These are phyloP conservation scores for Ganoderma lingzhi DNA, from an alignment of 1,284 basidiomycete genomes.

Conservation along the genomic window DNA sequence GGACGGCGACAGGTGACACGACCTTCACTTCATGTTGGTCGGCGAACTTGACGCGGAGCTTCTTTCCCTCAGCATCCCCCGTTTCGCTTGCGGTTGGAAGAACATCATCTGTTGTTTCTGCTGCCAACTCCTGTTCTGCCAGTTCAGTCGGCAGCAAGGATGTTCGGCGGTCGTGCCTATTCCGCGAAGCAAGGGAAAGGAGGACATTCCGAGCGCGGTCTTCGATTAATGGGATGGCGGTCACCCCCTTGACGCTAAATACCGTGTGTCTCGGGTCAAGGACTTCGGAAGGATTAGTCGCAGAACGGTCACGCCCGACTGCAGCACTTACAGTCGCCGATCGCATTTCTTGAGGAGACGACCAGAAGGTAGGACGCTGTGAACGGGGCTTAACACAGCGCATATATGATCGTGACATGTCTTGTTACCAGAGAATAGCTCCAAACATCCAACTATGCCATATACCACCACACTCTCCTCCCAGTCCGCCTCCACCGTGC, in stretches of 20 bases:
- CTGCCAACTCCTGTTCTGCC: slow-evolving; percentile 19
- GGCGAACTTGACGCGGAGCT: slow-evolving; percentile 57
- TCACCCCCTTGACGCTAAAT: slow-evolving; percentile 70
- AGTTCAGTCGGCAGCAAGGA: slow-evolving; percentile 48
- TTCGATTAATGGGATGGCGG: slow-evolving; percentile 70
- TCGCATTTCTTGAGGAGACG: slow-evolving; percentile 63
- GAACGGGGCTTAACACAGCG: slow-evolving; percentile 19
- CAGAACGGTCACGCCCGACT: slow-evolving; percentile 6
- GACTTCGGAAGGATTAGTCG: slow-evolving; percentile 49
- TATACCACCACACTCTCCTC: slow-evolving; percentile 64
- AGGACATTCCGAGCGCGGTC: slow-evolving; percentile 63
- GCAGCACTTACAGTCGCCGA: slow-evolving; percentile 66
- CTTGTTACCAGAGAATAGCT: slow-evolving; percentile 69
- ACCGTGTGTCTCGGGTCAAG: slow-evolving; percentile 66
- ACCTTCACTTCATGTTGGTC: slow-evolving; percentile 51
- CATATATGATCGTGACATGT: slow-evolving; percentile 7
- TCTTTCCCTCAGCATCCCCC: slow-evolving; percentile 13
- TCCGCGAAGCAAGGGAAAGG: slow-evolving; percentile 57
- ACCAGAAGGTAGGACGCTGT: slow-evolving; percentile 78
- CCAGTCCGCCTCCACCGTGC: slow-evolving; percentile 56
- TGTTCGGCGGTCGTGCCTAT: slow-evolving; percentile 50
- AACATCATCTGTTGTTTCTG: slow-evolving; percentile 20
- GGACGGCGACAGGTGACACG: slow-evolving; percentile 44
- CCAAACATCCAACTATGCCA: slow-evolving; percentile 76
- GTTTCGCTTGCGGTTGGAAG: slow-evolving; percentile 23